Percentiles rank a stretch among this genome's conserved stretches.
Conservation (phyloP, 306 rosid species). For the Datisca glomerata region DNA sequence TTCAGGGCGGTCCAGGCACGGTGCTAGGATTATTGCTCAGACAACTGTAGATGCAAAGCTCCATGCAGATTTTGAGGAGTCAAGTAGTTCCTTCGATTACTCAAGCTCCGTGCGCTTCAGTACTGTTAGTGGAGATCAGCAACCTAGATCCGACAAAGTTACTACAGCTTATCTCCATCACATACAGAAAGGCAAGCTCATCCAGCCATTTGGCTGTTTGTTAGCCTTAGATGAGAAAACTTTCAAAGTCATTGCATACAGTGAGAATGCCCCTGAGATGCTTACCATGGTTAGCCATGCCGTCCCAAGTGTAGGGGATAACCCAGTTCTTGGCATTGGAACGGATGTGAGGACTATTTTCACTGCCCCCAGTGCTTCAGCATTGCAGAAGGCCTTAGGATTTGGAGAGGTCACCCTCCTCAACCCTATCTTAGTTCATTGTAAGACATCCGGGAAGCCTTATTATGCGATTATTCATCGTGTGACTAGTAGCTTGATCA, state of each 20-base stretch:
- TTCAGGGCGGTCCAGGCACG: slow-evolving; percentile 70
- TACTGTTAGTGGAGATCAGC: slow-evolving; percentile 29
- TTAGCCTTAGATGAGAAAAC: slow-evolving; percentile 85
- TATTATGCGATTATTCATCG: slow-evolving; percentile 83
- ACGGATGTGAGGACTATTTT: slow-evolving; percentile 67
- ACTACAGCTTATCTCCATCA: slow-evolving; percentile 83
- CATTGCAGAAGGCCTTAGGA: slow-evolving; percentile 80
- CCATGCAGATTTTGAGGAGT: slow-evolving; percentile 78
- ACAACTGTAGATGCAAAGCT: slow-evolving; percentile 88
- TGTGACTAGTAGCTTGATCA: slow-evolving; percentile 70
- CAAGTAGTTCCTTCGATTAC: slow-evolving; percentile 84
- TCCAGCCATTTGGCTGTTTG: slow-evolving; percentile 93
- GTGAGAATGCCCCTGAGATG: slow-evolving; percentile 93
- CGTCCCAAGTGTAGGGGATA: slow-evolving; percentile 87
- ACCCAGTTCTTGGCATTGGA: slow-evolving; percentile 83
- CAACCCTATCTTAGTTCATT: slow-evolving; percentile 88
- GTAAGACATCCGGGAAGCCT: slow-evolving; percentile 95
- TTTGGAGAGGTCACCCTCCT: slow-evolving; percentile 81
- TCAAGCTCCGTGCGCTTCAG: slow-evolving; percentile 60
- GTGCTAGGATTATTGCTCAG: slow-evolving; percentile 70
- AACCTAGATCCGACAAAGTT: slow-evolving; percentile 63
- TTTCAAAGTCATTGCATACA: slow-evolving; percentile 77
- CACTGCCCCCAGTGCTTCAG: slow-evolving; percentile 76
- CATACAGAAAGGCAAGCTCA: slow-evolving; percentile 76
- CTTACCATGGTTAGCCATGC: slow-evolving; percentile 88